phyloP scores from a whole-genome alignment of 179 eudicot genomes.

The Beta lomatogona region DNA sequence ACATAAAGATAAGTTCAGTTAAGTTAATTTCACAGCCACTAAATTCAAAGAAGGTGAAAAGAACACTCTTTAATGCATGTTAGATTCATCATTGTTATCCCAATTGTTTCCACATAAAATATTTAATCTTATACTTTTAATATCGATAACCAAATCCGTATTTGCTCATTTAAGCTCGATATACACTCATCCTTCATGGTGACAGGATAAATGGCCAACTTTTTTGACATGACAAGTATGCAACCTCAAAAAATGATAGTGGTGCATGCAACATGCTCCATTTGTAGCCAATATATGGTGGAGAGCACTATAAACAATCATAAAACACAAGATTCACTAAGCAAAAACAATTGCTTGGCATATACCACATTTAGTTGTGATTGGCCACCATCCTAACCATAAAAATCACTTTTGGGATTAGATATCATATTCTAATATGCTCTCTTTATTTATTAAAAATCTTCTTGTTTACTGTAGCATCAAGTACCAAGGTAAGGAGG shows the following conservation, averaged over 20 bases:
- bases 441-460: background rate
- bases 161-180: conserved; percentile 2
- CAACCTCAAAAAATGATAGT: background rate
- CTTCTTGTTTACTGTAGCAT: too few relatives aligned
- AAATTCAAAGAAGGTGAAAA: too few relatives aligned
- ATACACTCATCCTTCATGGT: background rate
- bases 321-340: conserved; percentile 29
- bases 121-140: background rate
- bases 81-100: too few relatives aligned
- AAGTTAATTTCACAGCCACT: too few relatives aligned
- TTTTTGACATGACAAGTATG: background rate
- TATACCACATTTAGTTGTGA: conserved; percentile 32
- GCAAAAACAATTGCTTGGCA: conserved; percentile 33
- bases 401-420: conserved; percentile 25
- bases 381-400: conserved; percentile 27
- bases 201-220: conserved; percentile 16
- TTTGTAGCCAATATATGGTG: conserved; percentile 18
- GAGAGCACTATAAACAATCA: conserved; percentile 22
- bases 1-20: background rate
- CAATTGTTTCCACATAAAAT: too few relatives aligned
- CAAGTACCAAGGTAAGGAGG: too few relatives aligned
- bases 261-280: conserved; percentile 7
- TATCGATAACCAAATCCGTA: background rate
- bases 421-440: conserved; percentile 28
- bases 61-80: background rate